phyloP scores from a whole-genome alignment of 176 grass and related monocot species.

The Aegilops umbellulata region DNA sequence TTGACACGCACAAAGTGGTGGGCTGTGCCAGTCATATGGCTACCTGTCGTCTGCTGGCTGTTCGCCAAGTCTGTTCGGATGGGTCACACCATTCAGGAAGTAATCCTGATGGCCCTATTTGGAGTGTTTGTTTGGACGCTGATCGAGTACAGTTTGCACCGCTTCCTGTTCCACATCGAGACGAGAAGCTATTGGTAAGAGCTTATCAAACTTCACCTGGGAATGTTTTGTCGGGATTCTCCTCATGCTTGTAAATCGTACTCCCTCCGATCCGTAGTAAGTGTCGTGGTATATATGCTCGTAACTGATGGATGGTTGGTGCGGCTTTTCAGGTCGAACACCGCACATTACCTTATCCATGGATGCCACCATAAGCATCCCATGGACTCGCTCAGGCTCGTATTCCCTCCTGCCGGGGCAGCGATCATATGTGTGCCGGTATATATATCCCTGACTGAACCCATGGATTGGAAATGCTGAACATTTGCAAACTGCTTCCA shows the following conservation, averaged over 20 bases:
- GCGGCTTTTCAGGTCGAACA: constrained; percentile 69
- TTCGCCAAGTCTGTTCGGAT: constrained; percentile 52
- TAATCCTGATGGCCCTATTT: constrained; percentile 43
- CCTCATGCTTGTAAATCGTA: background rate
- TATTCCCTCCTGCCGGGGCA: constrained; percentile 78
- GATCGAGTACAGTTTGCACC: constrained; percentile 81
- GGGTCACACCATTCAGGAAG: constrained; percentile 55
- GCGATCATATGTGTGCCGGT: constrained; percentile 84
- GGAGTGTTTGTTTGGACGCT: constrained; percentile 92
- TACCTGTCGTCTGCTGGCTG: constrained; percentile 77
- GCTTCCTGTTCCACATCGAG: constrained; percentile 91
- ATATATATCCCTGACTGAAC: constrained; percentile 21
- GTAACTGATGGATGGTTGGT: background rate
- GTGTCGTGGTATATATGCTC: background rate
- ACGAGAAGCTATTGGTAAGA: constrained; percentile 74
- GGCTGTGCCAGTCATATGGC: constrained; percentile 79
- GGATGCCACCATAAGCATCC: constrained; percentile 98
- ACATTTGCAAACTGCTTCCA: background rate
- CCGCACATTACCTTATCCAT: constrained; percentile 82
- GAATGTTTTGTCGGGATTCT: background rate
- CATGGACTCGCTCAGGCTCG: constrained; percentile 88
- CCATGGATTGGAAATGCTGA: background rate
- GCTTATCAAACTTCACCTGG: background rate
- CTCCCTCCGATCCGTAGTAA: too few relatives aligned
- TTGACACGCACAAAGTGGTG: constrained; percentile 92